Evolutionary conservation across 176 grass and related monocot species (phyloP).

Genomic region (Musa beccarii): DNA sequence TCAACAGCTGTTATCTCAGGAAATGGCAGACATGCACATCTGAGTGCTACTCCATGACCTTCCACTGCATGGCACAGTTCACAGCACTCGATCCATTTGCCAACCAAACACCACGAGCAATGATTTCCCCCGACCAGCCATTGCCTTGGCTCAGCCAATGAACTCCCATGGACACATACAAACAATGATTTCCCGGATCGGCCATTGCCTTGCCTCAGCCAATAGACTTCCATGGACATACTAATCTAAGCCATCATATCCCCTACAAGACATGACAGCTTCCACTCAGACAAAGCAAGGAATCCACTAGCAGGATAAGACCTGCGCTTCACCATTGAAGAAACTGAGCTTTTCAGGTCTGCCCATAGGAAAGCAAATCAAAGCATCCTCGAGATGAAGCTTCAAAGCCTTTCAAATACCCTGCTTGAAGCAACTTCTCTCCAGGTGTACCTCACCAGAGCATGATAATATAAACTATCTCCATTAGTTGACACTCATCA

Average conservation of each 20-base stretch:
- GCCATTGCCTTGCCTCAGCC: background rate
- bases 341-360: background rate
- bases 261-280: background rate
- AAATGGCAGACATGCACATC: background rate
- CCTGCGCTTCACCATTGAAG: background rate
- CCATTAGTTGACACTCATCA: background rate
- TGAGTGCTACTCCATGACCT: too few species aligned
- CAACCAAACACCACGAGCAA: background rate
- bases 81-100: background rate
- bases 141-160: background rate
- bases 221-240: background rate
- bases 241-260: background rate
- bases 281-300: background rate
- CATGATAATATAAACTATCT: background rate
- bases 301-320: background rate
- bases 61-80: background rate
- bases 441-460: background rate
- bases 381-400: background rate
- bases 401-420: background rate
- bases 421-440: background rate
- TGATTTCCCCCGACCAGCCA: background rate
- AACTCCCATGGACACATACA: too few species aligned
- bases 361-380: background rate
- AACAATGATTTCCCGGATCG: constrained; percentile 5
- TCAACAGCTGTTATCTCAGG: background rate